phyloP scores from a whole-genome alignment of 129 eudicot genomes.

The Kitagawia praeruptora region DNA sequence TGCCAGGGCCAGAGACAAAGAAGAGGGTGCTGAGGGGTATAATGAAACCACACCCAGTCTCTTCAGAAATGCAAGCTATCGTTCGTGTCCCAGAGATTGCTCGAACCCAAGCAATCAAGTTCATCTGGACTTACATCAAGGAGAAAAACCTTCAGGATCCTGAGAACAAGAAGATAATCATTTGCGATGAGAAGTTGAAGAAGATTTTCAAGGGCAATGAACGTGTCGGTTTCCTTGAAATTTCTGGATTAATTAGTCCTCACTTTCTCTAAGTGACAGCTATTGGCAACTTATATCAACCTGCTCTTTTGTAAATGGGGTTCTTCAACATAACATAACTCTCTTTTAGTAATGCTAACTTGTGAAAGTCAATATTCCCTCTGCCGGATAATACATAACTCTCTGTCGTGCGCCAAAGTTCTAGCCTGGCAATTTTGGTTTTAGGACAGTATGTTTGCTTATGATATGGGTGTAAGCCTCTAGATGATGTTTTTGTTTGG shows the following conservation, averaged over 20 bases:
- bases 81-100: slow-evolving; percentile 49
- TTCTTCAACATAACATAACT: slow-evolving; percentile 1
- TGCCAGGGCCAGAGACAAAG: slow-evolving; percentile 40
- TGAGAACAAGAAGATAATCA: slow-evolving; percentile 58
- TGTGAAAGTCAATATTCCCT: background rate
- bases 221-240: slow-evolving; percentile 79
- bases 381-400: no score
- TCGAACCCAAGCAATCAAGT: slow-evolving; percentile 43
- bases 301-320: slow-evolving; percentile 19
- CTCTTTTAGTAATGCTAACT: slow-evolving; percentile 4
- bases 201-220: slow-evolving; percentile 57
- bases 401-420: background rate
- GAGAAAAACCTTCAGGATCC: slow-evolving; percentile 65
- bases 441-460: background rate
- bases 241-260: slow-evolving; percentile 70
- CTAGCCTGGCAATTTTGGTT: background rate
- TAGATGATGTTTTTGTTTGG: background rate
- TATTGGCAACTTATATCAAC: background rate
- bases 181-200: slow-evolving; percentile 87
- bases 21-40: slow-evolving; percentile 30
- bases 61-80: slow-evolving; percentile 54
- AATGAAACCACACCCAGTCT: slow-evolving; percentile 44
- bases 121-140: slow-evolving; percentile 54
- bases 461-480: background rate
- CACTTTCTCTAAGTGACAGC: slow-evolving; percentile 39